Evolutionary conservation across 164 flowering plant genomes (phyloP).

Genomic region (Umbellularia californica): DNA sequence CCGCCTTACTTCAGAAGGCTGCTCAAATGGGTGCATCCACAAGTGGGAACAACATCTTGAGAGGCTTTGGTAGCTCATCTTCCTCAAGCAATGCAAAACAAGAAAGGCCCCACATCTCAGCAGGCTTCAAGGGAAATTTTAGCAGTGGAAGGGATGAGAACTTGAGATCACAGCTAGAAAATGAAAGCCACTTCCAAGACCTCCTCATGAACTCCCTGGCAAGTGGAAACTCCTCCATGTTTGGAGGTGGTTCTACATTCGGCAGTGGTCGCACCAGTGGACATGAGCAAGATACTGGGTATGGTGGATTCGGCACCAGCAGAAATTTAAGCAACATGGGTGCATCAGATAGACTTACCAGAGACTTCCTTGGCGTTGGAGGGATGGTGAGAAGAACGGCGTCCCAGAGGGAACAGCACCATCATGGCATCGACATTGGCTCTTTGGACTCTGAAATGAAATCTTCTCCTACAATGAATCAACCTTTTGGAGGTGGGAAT

Average conservation of each 20-base stretch:
- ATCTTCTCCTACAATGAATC: slow-evolving; percentile 1
- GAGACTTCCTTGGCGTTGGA: slow-evolving; percentile 81
- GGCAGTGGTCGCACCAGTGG: slow-evolving; percentile 23
- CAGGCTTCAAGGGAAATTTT: slow-evolving; percentile 22
- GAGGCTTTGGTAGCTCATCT: slow-evolving; percentile 42
- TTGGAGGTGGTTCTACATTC: slow-evolving; percentile 18
- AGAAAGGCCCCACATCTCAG: slow-evolving; percentile 17
- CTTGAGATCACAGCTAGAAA: slow-evolving; percentile 31
- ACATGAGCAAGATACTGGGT: slow-evolving; percentile 20
- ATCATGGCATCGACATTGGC: not conserved
- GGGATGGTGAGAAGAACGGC: slow-evolving; percentile 45
- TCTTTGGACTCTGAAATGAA: slow-evolving; percentile 10
- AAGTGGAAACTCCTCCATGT: slow-evolving; percentile 30
- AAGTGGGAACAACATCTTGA: slow-evolving; percentile 40
- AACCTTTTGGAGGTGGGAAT: not conserved
- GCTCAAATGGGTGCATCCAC: slow-evolving; percentile 77
- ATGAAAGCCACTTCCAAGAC: slow-evolving; percentile 46
- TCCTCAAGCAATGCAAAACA: slow-evolving; percentile 24
- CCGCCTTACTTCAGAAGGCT: slow-evolving; percentile 80
- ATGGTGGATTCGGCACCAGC: slow-evolving; percentile 24
- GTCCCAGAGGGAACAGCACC: slow-evolving; percentile 34
- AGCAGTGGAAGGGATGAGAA: slow-evolving; percentile 19
- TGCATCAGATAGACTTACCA: slow-evolving; percentile 54
- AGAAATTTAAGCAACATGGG: slow-evolving; percentile 23
- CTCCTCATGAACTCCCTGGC: slow-evolving; percentile 58